phyloP scores from a whole-genome alignment of 2,329 filamentous ascomycete species.

The Xylariaceae sp. region DNA sequence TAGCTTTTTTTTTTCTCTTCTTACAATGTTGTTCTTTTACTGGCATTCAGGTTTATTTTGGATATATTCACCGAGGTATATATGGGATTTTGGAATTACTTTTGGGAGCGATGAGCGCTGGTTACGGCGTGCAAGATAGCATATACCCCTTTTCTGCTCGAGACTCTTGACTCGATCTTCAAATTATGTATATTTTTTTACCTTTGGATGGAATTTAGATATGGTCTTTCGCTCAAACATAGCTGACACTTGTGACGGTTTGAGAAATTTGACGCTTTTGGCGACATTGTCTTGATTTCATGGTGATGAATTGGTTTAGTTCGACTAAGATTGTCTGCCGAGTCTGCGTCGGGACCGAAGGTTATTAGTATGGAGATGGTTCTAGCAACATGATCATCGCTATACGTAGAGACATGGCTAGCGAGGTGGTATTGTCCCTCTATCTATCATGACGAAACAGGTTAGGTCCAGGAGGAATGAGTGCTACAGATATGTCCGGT shows the following conservation, averaged over 20 bases:
- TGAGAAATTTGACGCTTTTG: background rate
- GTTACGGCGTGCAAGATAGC: slow-evolving; percentile 26
- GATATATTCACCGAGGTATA: slow-evolving; percentile 23
- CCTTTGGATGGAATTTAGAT: slow-evolving; percentile 22
- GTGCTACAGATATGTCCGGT: slow-evolving; percentile 3
- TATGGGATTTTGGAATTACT: slow-evolving; percentile 18
- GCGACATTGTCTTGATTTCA: background rate
- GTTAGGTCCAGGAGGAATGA: slow-evolving; percentile 8
- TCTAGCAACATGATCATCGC: background rate
- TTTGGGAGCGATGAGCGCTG: slow-evolving; percentile 17
- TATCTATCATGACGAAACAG: slow-evolving; percentile 16
- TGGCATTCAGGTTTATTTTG: slow-evolving; percentile 23
- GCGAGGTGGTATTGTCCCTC: slow-evolving; percentile 16
- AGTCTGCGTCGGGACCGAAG: slow-evolving; percentile 17
- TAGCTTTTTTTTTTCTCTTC: slow-evolving; percentile 14
- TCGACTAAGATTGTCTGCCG: slow-evolving; percentile 2
- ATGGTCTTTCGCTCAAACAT: slow-evolving; percentile 7
- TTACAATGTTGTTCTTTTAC: slow-evolving; percentile 17
- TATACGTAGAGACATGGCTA: slow-evolving; percentile 9
- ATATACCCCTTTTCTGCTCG: slow-evolving; percentile 31
- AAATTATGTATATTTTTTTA: slow-evolving; percentile 29
- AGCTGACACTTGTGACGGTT: slow-evolving; percentile 1
- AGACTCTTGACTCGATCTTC: slow-evolving; percentile 25
- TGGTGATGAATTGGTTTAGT: background rate
- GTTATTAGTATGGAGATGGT: slow-evolving; percentile 1